Evolutionary conservation across 1,139 yeast species (phyloP).

Genomic region (Yamadazyma atmosphaerica): DNA sequence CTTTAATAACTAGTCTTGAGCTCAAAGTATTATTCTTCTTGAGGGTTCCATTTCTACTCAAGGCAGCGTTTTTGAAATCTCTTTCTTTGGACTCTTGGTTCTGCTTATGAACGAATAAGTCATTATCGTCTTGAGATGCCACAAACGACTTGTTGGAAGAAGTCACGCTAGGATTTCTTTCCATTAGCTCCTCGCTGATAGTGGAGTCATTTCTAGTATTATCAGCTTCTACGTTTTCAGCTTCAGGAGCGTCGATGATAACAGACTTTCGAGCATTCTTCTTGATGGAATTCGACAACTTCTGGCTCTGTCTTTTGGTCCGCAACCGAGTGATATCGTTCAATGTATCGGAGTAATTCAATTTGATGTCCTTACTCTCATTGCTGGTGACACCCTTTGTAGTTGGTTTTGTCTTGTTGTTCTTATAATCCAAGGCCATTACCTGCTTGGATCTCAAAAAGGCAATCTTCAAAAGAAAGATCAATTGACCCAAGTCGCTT

Average conservation of each 20-base stretch:
- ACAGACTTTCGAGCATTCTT: conserved; percentile 49
- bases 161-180: conserved; percentile 14
- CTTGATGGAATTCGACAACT: conserved; percentile 54
- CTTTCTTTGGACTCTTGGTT: conserved; percentile 18
- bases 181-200: conserved; percentile 17
- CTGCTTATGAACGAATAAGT: conserved; percentile 31
- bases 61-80: background rate
- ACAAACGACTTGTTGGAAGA: conserved; percentile 22
- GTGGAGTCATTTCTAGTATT: conserved; percentile 5
- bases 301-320: conserved; percentile 71
- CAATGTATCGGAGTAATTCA: conserved; percentile 65
- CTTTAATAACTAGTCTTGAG: conserved; percentile 39
- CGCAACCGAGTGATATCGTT: conserved; percentile 78
- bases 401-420: conserved; percentile 9
- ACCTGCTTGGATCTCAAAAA: conserved; percentile 74
- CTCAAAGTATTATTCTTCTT: background rate
- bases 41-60: background rate
- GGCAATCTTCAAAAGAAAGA: conserved; percentile 80
- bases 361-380: conserved; percentile 24
- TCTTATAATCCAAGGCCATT: conserved; percentile 33
- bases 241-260: conserved; percentile 55
- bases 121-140: conserved; percentile 28
- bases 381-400: conserved; percentile 7
- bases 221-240: conserved; percentile 34
- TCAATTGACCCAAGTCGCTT: conserved; percentile 69